Conservation (phyloP, 805 yeast genomes). For the Teunomyces funiuensis region DNA sequence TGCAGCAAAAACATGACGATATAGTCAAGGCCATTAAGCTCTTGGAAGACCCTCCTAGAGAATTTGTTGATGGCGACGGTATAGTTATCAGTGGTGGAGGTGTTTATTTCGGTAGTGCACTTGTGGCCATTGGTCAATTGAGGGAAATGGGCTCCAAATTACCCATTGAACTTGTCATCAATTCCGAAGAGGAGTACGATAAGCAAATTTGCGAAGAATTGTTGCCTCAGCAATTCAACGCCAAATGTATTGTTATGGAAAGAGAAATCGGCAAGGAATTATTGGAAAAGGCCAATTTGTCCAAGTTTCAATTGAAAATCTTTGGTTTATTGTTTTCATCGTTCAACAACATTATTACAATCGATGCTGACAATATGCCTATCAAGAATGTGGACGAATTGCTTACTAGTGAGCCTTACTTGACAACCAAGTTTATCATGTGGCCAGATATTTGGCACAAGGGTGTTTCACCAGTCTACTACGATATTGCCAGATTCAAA, state of each 20-base stretch:
- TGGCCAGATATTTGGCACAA: conserved; percentile 41
- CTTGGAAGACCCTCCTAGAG: conserved; percentile 24
- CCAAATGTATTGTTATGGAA: conserved; percentile 28
- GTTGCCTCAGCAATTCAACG: conserved; percentile 22
- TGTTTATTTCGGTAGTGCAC: conserved; percentile 25
- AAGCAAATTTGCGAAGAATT: conserved; percentile 27
- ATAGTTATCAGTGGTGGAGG: conserved; percentile 36
- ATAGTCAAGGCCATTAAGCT: conserved; percentile 25
- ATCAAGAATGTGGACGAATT: conserved; percentile 29
- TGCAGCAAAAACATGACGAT: conserved; percentile 26
- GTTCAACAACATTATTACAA: conserved; percentile 30
- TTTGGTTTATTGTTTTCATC: conserved; percentile 34
- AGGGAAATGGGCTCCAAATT: conserved; percentile 32
- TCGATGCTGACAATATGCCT: conserved; percentile 37
- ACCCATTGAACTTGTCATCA: conserved; percentile 36
- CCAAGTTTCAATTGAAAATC: conserved; percentile 29
- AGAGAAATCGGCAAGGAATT: conserved; percentile 23
- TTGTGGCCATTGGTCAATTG: conserved; percentile 29
- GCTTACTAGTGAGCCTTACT: conserved; percentile 23
- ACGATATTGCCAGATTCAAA: conserved; percentile 30
- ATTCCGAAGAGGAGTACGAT: conserved; percentile 23
- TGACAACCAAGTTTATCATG: conserved; percentile 26
- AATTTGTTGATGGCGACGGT: conserved; percentile 32
- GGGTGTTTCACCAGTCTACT: conserved; percentile 31
- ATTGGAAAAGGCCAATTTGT: conserved; percentile 15